Conservation (phyloP, 164 flowering plant species). For the Umbellularia californica region DNA sequence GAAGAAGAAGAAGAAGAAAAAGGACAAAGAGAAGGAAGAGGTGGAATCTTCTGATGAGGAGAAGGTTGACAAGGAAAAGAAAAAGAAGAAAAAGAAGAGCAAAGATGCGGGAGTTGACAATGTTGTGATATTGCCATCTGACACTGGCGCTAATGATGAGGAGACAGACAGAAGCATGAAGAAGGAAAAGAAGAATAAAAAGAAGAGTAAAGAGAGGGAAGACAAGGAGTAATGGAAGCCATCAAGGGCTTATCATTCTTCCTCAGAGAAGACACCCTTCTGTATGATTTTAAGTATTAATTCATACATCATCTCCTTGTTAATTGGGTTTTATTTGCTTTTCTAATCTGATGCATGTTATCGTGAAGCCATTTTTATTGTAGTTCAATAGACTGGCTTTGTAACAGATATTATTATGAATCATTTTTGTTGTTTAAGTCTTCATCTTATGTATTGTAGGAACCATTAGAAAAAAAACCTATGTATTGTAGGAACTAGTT, state of each 20-base stretch:
- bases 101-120: background rate
- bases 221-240: background rate
- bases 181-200: slow-evolving; percentile 1
- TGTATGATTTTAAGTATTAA: background rate
- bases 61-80: background rate
- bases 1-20: slow-evolving; percentile 5
- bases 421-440: background rate
- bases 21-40: slow-evolving; percentile 3
- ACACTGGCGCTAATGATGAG: background rate
- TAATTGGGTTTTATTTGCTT: background rate
- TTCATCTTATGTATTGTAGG: background rate
- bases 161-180: slow-evolving; percentile 3
- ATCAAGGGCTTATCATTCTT: background rate
- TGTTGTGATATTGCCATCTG: background rate
- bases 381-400: slow-evolving; percentile 2
- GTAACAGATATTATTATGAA: background rate
- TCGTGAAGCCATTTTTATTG: background rate
- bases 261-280: background rate
- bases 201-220: background rate
- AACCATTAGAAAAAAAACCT: background rate
- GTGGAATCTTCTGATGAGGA: background rate
- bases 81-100: slow-evolving; percentile 5
- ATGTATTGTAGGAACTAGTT: background rate
- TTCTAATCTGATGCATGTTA: background rate
- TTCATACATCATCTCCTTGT: background rate